Conservation (phyloP, 2,329 filamentous ascomycete genomes). For the Fusarium tupiense region DNA sequence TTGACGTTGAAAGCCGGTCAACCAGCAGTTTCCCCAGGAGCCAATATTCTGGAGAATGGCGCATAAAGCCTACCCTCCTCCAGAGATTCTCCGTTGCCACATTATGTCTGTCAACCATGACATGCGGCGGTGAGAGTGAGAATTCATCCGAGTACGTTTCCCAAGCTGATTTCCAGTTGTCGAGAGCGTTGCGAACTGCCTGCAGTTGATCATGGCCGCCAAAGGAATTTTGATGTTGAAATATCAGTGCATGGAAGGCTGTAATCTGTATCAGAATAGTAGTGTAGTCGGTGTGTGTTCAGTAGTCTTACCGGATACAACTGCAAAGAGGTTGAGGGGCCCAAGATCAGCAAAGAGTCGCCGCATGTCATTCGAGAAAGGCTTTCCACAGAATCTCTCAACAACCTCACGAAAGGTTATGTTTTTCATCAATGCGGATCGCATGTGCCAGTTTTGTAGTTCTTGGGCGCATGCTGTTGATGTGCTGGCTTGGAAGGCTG, state of each 20-base stretch:
- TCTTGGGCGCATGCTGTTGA: background rate
- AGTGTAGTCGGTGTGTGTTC: rapidly evolving
- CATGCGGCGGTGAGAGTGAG: background rate
- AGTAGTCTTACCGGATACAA: background rate
- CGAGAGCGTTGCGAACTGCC: background rate
- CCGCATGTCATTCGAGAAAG: background rate
- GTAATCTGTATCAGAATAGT: background rate
- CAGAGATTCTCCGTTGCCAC: background rate
- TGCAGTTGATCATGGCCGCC: background rate
- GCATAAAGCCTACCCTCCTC: background rate
- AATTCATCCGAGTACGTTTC: background rate
- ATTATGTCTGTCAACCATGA: background rate
- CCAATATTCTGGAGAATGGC: conserved; percentile 1
- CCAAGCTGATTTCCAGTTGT: background rate
- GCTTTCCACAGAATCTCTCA: background rate
- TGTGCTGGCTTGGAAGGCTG: background rate
- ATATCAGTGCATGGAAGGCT: background rate
- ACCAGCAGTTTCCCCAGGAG: background rate
- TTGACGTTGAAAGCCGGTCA: background rate
- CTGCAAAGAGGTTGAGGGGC: background rate
- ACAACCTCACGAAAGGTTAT: background rate
- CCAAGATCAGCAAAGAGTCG: background rate
- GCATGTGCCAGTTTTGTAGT: background rate
- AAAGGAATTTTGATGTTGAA: background rate
- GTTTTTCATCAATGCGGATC: rapidly evolving